These are phyloP conservation scores for Vanrija pseudolonga DNA, from an alignment of 1,284 basidiomycete genomes.

Conservation along the genomic window DNA sequence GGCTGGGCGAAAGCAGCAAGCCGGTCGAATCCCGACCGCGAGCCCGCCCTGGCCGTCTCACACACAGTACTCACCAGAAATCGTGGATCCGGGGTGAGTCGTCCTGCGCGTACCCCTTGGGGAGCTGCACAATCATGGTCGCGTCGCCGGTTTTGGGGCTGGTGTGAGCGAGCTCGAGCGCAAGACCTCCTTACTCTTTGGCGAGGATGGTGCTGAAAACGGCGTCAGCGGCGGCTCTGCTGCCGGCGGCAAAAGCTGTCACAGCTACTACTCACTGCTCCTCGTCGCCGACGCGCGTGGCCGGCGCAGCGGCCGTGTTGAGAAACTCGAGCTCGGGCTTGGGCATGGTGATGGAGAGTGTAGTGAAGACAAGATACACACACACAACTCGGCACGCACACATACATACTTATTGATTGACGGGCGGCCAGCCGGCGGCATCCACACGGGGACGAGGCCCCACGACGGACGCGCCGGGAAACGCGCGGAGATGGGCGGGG, in stretches of 20 bases:
- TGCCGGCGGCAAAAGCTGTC: neutral
- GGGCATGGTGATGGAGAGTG: conserved; percentile 4
- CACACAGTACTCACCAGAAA: conserved; percentile 5
- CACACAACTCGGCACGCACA: too few relatives aligned
- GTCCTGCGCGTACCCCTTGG: conserved; percentile 9
- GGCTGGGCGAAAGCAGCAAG: too few relatives aligned
- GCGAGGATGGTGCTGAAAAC: conserved; percentile 3
- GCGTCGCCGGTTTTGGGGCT: conserved; percentile 12
- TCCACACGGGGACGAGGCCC: too few relatives aligned
- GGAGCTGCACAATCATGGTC: conserved; percentile 7
- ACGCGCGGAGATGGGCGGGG: too few relatives aligned
- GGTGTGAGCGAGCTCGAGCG: neutral
- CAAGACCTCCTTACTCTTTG: conserved; percentile 6
- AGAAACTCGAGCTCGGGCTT: conserved; percentile 12
- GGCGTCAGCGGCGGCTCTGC: neutral
- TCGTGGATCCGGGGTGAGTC: conserved; percentile 9
- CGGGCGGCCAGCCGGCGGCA: too few relatives aligned
- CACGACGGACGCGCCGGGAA: too few relatives aligned
- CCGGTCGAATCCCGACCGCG: neutral
- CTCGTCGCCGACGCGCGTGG: neutral
- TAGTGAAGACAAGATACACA: too few relatives aligned
- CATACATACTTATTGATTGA: too few relatives aligned
- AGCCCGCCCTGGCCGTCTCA: neutral
- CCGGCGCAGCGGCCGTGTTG: neutral
- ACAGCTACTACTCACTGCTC: neutral